phyloP scores from a whole-genome alignment of 2,329 filamentous ascomycete species.

The Xylaria sp. region DNA sequence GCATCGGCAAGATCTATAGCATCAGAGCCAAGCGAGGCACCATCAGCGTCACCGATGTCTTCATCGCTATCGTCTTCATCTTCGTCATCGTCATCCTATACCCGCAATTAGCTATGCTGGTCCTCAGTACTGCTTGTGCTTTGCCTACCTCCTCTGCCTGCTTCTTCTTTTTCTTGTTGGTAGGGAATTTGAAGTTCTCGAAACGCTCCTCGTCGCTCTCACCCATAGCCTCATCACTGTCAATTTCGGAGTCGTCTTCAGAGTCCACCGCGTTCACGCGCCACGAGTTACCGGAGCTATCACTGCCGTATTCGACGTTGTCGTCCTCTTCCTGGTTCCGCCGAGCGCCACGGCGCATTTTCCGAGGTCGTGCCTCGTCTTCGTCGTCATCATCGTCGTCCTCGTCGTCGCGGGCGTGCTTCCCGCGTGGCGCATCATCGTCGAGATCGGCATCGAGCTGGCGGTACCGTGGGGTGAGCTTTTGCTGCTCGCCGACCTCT shows the following conservation, averaged over 20 bases:
- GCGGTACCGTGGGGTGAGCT: slow-evolving; percentile 61
- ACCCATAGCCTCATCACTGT: slow-evolving; percentile 83
- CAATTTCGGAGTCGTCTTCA: slow-evolving; percentile 72
- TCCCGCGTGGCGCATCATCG: slow-evolving; percentile 48
- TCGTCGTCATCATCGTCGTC: slow-evolving; percentile 70
- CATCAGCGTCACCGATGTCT: slow-evolving; percentile 64
- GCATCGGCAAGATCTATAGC: slow-evolving; percentile 69
- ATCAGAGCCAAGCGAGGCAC: slow-evolving; percentile 67
- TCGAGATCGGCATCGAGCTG: slow-evolving; percentile 59
- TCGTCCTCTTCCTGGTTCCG: slow-evolving; percentile 61
- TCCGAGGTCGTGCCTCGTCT: slow-evolving; percentile 62
- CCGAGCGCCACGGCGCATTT: slow-evolving; percentile 54
- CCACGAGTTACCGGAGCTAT: slow-evolving; percentile 89
- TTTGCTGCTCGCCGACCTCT: slow-evolving; percentile 59
- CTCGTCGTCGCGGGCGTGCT: slow-evolving; percentile 57
- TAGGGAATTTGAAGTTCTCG: slow-evolving; percentile 72
- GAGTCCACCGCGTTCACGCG: slow-evolving; percentile 73
- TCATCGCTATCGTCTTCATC: slow-evolving; percentile 65
- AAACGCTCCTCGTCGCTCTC: slow-evolving; percentile 89
- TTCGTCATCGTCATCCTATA: slow-evolving; percentile 62
- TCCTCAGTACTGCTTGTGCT: slow-evolving; percentile 41
- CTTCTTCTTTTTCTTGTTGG: slow-evolving; percentile 56
- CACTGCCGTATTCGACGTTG: slow-evolving; percentile 76
- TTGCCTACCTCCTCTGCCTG: slow-evolving; percentile 55
- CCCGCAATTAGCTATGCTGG: slow-evolving; percentile 41